These are phyloP conservation scores for Stachybotrys elegans DNA, from an alignment of 2,329 filamentous ascomycete genomes.

Conservation along the genomic window DNA sequence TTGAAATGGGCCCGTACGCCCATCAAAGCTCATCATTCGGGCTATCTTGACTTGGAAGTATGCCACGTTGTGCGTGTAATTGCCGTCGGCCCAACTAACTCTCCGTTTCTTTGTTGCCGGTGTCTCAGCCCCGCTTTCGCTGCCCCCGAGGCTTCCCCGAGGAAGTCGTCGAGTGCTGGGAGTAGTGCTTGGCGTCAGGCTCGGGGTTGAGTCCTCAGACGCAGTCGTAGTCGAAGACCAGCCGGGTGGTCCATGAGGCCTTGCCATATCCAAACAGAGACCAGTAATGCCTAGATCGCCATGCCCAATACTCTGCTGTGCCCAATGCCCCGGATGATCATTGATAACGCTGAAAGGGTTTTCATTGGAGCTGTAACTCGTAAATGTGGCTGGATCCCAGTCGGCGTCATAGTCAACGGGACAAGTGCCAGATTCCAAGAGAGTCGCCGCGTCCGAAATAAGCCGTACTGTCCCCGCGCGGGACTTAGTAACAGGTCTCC, in stretches of 20 bases:
- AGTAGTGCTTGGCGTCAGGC: background rate
- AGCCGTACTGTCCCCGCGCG: background rate
- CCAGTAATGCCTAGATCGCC: background rate
- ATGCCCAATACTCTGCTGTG: background rate
- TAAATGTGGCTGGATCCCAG: background rate
- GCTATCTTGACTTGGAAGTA: background rate
- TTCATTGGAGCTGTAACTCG: background rate
- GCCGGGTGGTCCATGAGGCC: background rate
- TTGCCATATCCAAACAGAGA: background rate
- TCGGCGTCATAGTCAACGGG: background rate
- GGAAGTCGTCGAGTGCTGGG: background rate
- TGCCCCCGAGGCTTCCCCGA: background rate
- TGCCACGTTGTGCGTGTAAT: background rate
- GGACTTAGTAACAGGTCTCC: background rate
- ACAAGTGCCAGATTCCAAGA: too few relatives aligned
- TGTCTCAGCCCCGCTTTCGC: background rate
- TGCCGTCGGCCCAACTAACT: background rate
- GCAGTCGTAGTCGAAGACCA: background rate
- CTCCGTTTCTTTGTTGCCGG: background rate
- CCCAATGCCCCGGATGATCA: background rate
- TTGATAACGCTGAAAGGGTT: background rate
- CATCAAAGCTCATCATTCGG: background rate
- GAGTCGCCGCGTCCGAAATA: background rate
- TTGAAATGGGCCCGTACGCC: background rate
- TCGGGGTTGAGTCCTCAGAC: too few relatives aligned